Evolutionary conservation across 176 grass and related monocot species (phyloP).

Genomic region (Olyra latifolia): DNA sequence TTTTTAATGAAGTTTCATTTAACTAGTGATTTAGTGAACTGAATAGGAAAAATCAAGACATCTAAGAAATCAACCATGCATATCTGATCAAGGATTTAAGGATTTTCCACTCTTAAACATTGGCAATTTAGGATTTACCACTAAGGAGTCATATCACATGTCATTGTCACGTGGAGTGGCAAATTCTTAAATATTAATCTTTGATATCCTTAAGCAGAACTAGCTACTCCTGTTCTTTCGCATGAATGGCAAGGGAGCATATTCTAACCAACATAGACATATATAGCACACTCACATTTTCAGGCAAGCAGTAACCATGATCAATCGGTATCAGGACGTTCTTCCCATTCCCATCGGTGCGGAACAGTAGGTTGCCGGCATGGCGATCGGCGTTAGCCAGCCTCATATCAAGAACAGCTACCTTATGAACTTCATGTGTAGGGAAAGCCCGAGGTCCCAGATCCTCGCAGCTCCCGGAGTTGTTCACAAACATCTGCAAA

Average conservation of each 20-base stretch:
- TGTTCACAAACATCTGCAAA: slow-evolving; percentile 57
- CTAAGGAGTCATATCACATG: no score
- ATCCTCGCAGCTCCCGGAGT: slow-evolving; percentile 54
- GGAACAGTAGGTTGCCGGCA: slow-evolving; percentile 53
- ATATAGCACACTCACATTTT: slow-evolving; percentile 49
- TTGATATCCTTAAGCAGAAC: no score
- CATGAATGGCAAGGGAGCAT: background rate
- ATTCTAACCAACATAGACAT: background rate
- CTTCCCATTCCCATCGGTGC: slow-evolving; percentile 20
- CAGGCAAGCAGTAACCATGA: slow-evolving; percentile 64
- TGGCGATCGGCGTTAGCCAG: slow-evolving; percentile 60
- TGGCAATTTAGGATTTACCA: no score
- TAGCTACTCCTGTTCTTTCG: no score
- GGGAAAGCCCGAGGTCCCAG: slow-evolving; percentile 47
- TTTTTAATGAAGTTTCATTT: background rate
- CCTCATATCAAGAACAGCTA: slow-evolving; percentile 58
- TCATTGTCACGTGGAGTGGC: no score
- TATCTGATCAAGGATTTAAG: no score
- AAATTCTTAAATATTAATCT: no score
- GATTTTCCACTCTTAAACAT: no score
- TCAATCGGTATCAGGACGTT: slow-evolving; percentile 52
- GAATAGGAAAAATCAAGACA: background rate
- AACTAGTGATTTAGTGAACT: background rate
- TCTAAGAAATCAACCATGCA: no score
- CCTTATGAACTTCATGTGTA: slow-evolving; percentile 55